Base-by-base conservation (phyloP, 78 protist genomes). In the Cavenderia fasciculata region DNA sequence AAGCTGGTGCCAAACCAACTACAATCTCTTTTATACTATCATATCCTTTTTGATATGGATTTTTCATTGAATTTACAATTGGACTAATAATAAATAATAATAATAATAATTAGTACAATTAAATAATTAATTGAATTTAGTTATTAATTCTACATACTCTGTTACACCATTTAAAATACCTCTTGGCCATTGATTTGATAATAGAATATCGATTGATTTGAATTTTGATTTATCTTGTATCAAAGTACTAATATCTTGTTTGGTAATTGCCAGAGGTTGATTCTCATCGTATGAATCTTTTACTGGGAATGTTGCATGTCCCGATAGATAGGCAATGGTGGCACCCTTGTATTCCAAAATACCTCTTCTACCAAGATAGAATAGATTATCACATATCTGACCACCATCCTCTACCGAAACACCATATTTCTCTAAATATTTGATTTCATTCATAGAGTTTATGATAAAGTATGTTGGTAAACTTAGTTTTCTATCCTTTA, bases 401-500 rank as follows among this genome's bases (percentile, higher is more conserved):
- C 79, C 82, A 27, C 36, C 31, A 36, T 44, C 19, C 12, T 46
- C 16, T 51, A 52, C 59, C 0, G 7, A 2, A 16, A 4, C 33
- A 12, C 68, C 59, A n/a, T n/a, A n/a, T 47, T 16, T 31, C 7
- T 68, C 38, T 31, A 85, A 31, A 47, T 57, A 71, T 33, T 43
- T 51, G 2, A 23, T 1, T 34, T 85, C 92, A n/a, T 71, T 54
- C 1, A 7, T 5, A 23, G 52, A 19, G 16, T 71, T 59, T 4
- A 57, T 69, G 21, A 90, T 90, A 14, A 90, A 90, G 29, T 90
- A 90, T 11, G 82, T 79, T 49, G 94, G 94, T 25, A 90, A 8
- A 16, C 75, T 18, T 65, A 70, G 70, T 51, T 23, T n/a, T 46
- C 5, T 57, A 41, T 14, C 12, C 18, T 19, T 10, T 34, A 23